Evolutionary conservation across 768 basidiomycete genomes (phyloP), one percentile per base, ranked within the genome.

Genomic region (Hericium coralloides): DNA sequence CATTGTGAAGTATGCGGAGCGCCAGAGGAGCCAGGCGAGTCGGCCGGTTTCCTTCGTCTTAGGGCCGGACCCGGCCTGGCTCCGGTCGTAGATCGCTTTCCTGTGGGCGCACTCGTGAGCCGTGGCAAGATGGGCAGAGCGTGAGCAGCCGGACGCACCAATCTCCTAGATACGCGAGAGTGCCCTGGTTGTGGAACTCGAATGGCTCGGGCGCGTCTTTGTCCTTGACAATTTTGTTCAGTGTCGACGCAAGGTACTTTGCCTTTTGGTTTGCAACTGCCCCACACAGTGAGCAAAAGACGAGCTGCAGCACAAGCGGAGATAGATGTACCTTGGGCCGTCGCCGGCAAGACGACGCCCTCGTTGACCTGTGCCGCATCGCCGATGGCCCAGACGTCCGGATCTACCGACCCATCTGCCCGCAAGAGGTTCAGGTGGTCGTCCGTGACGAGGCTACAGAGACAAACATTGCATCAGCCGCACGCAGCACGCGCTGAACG

Each of bases 321-420:
- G 22, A n/a, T 10, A 62, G 56, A 58, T 67, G 14, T 6, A 77
- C 85, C 88, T 79, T 94, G 92, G 3, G 92, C 90, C 17, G 92
- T 94, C 1, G 92, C 89, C 12, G 92, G 91, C 10, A 93, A 73
- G 43, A 45, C 18, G 22, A 73, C 73, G 45, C 73, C 78, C 37
- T 80, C 75, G 52, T 87, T 79, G 31, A 31, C 31, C 45, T 74
- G 76, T 1, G 83, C 81, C 41, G 87, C 82, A 65, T 95, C 92
- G 4, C 92, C 92, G 55, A 94, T 85, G 2, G 84, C 89, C 76
- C 79, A 93, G 0, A 94, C 83, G 66, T 90, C 82, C 2, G 78
- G 74, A 63, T 89, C 74, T 2, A 76, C 64, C n/a, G 72, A 68
- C 3, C 77, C 80, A 48, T 84, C 77, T 8, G 71, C 69, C 68